Base-by-base conservation (phyloP, 371 early-diverging fungal species). In the Mucor piriformis region DNA sequence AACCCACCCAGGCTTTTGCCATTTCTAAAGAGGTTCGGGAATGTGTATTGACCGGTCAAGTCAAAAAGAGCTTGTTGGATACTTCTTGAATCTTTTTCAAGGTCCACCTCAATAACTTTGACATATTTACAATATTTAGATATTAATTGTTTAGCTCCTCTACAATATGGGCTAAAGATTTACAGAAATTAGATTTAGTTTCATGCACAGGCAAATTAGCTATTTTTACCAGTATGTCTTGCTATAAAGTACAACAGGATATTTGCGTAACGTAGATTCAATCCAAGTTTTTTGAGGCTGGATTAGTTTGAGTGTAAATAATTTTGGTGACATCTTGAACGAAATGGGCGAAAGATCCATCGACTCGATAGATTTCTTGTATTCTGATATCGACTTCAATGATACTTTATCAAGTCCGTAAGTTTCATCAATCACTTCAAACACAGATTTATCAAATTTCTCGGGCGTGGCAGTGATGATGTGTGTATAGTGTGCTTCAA, bases 401-500 rank as follows among this genome's bases (percentile, higher is more conserved):
- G 57, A 21, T 11, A 76, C 53, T 33, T 54, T 51, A 34, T 70
- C 69, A 4, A 76, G 47, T 24, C 77, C 80, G 29, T 63, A 53
- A 1, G 66, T 72, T 15, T 48, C 43, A 57, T 66, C 58, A 24
- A 87, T 70, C 13, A 64, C 50, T 16, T 82, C 79, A 51, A 86
- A 67, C 10, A 76, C 46, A 54, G 73, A 59, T 10, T 66, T 58
- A 32, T 70, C 54, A 34, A 78, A 77, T 12, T 64, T 54, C 8
- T 66, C 70, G 6, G 89, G 87, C 12, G 59, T 57, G 2, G 79
- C 55, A 0, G 92, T 89, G 55, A 91, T 66, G 3, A 91, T 58
- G 66, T 91, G 88, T 0, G 88, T 88, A 61, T 88, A 91, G 2
- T 67, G 73, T 2, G 74, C 76, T 27, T 75, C 73, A 18, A 86